Conservation (phyloP, 2,329 filamentous ascomycete species). For the Trichoderma citrinoviride region DNA sequence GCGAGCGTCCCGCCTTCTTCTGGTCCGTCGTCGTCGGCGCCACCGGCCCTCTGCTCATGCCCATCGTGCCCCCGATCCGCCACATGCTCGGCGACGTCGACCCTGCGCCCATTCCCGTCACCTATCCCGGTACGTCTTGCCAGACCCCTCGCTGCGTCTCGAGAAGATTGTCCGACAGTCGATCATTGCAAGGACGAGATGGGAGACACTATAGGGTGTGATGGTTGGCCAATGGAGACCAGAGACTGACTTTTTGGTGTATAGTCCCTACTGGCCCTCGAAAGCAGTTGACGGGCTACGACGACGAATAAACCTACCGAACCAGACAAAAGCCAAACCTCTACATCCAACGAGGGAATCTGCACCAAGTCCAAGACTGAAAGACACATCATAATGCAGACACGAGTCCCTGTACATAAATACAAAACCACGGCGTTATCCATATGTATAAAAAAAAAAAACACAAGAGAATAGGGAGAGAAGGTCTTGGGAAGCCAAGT, state of each 20-base stretch:
- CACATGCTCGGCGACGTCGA: constrained; percentile 69
- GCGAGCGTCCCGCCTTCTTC: constrained; percentile 88
- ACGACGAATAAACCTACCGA: constrained; percentile 46
- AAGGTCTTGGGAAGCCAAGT: background rate
- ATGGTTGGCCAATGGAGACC: no score
- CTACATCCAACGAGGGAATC: background rate
- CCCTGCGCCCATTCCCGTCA: constrained; percentile 72
- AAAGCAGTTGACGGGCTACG: constrained; percentile 60
- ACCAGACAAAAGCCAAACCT: constrained; percentile 17
- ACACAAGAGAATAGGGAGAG: background rate
- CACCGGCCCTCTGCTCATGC: constrained; percentile 67
- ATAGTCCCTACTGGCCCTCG: constrained; percentile 58
- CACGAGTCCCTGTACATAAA: constrained; percentile 13
- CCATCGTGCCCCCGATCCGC: constrained; percentile 72
- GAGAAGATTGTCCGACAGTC: background rate
- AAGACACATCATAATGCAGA: background rate
- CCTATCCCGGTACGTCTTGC: constrained; percentile 78
- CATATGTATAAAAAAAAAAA: constrained; percentile 1
- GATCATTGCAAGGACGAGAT: background rate
- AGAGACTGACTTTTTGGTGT: background rate
- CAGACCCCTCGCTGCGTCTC: no score
- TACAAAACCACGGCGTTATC: constrained; percentile 13
- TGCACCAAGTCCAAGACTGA: background rate
- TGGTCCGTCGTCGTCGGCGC: constrained; percentile 75
- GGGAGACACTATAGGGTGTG: background rate